Evolutionary conservation across 306 rosid species (phyloP), one percentile per base, ranked within the genome.

Genomic region (Casuarina glauca): DNA sequence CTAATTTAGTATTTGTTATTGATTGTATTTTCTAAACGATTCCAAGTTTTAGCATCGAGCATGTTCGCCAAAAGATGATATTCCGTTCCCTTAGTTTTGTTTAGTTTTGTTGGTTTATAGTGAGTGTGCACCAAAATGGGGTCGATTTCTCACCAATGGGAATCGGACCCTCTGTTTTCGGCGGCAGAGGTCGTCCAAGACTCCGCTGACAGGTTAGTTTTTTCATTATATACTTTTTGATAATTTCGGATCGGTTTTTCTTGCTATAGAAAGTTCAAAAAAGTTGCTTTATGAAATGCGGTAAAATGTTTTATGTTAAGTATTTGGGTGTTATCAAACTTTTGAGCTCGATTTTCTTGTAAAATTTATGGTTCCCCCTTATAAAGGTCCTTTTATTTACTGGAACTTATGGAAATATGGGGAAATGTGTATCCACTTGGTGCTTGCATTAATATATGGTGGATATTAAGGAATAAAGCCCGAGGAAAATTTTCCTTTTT

Each of bases 131-230:
- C 4, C 10, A 38, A 63, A 15, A 83, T 83, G 86, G 80, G 84
- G 51, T 77, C 84, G 74, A 77, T 76, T 70, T 84, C 76, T 74
- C 81, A 67, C 49, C 87, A 73, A 51, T 84, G 87, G 87, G 87
- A 84, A 53, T 73, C 84, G 10, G 87, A 84, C 82, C 87, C 87
- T 76, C 79, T 84, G 73, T 80, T 73, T 36, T 76, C 84, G 26
- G 87, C 87, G 4, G 87, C 87, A 35, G 87, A 84, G 77, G 82
- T 84, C 7, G 76, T 84, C 55, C 87, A 80, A 76, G 87, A 80
- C 75, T 84, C 87, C 49, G 87, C 84, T 42, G 84, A 84, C 51
- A 73, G 87, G 87, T 80, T 13, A 11, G 69, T 73, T 67, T 73
- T 74, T 48, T n/a, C 9, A 38, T 20, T 42, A 4, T 7, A 26